Base-by-base conservation (phyloP, 345 rosid genomes). In the Eucalyptus viminalis region DNA sequence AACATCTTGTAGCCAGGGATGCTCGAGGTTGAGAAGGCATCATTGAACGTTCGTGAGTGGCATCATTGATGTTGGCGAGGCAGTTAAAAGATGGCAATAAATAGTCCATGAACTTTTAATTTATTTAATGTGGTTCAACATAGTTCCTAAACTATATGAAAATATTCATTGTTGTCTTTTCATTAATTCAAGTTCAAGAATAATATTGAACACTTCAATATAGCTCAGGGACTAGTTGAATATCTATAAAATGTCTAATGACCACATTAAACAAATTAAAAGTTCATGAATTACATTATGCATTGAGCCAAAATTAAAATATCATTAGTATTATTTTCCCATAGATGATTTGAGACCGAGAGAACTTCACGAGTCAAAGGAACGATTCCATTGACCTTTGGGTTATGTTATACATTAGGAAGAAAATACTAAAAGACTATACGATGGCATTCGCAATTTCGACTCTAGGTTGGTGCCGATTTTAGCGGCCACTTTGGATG, bases 271-370 rank as follows among this genome's bases (percentile, higher is more conserved):
- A 53, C 0, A 53, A 19, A 19, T 17, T 12, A 27, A 62, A 60
- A 62, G 0, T 60, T 0, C 0, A 60, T 0, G 6, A 0, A 27
- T 0, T 6, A 27, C 1, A 6, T 60, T 60, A 3, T 1, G 22
- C 0, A 21, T 56, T 56, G 1, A 56, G 29, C 11, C 3, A 56
- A 56, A 22, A 24, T 56, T 10, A 0, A 24, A 10, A 56, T 0
- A 24, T 56, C 3, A 9, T 22, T 56, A 21, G 2, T 56, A 1
- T 1, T 25, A 21, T 56, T 9, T 22, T 21, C 2, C 13, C 11
- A 22, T 56, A 24, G 6, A 24, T 24, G 29, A 56, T 56, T 24
- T 56, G 29, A 14, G 14, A 24, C 1, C 29, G 3, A 56, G 62
- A 56, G 62, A 22, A 56, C 29, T 56, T 56, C 14, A 56, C 62